Conservation (phyloP, 805 yeast genomes). For the Lachancea kluyveri region DNA sequence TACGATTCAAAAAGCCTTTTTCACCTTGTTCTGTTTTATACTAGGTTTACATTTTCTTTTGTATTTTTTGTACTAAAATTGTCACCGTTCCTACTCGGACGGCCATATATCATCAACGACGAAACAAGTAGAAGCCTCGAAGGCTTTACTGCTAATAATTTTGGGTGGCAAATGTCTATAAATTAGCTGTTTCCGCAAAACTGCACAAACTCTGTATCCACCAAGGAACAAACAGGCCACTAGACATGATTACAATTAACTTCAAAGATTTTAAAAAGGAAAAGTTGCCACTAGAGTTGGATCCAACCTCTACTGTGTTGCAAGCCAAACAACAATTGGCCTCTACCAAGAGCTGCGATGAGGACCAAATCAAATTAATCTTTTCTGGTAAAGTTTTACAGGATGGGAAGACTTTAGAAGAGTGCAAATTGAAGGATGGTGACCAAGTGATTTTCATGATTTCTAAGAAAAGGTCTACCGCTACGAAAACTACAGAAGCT, state of each 20-base stretch:
- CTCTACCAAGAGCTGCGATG: constrained; percentile 57
- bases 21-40: no score
- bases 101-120: no score
- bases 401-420: constrained; percentile 69
- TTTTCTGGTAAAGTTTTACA: constrained; percentile 88
- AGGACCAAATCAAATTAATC: constrained; percentile 76
- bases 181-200: no score
- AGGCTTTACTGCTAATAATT: no score
- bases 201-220: no score
- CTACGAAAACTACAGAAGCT: constrained; percentile 22
- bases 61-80: no score
- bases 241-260: constrained; percentile 14
- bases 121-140: no score
- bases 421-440: constrained; percentile 69
- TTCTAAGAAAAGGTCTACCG: constrained; percentile 41
- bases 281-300: constrained; percentile 74
- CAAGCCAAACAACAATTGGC: constrained; percentile 74
- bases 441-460: constrained; percentile 93
- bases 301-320: constrained; percentile 55
- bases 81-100: no score
- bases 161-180: no score
- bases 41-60: no score
- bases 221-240: neutral
- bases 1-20: no score
- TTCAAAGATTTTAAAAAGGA: constrained; percentile 93